These are phyloP conservation scores for Clarireedia homoeocarpa DNA, from an alignment of 2,329 filamentous ascomycete genomes.

Conservation along the genomic window DNA sequence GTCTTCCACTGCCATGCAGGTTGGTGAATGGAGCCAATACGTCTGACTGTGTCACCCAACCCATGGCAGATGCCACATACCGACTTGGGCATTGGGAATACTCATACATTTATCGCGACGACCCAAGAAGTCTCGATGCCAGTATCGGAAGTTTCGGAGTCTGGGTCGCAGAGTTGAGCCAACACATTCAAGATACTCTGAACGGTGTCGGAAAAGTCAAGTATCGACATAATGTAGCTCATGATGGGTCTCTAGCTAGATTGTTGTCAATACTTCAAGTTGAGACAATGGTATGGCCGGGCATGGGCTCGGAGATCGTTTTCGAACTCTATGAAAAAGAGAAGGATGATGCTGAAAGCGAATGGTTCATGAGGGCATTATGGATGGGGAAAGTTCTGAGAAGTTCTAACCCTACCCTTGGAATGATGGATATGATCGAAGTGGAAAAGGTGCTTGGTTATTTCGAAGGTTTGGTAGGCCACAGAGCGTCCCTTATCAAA, in stretches of 20 bases:
- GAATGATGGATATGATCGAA: constrained; percentile 62
- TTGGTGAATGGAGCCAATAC: constrained; percentile 38
- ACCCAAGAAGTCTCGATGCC: constrained; percentile 51
- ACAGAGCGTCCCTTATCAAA: constrained; percentile 37
- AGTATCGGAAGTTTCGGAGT: constrained; percentile 59
- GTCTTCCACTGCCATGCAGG: constrained; percentile 63
- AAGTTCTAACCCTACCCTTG: constrained; percentile 63
- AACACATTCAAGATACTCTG: constrained; percentile 51
- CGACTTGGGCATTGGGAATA: constrained; percentile 76
- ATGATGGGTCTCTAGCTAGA: constrained; percentile 65
- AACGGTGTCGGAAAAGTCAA: constrained; percentile 35
- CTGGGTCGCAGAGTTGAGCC: constrained; percentile 64
- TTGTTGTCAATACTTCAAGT: constrained; percentile 64
- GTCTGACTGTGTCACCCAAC: constrained; percentile 52
- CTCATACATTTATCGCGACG: constrained; percentile 66
- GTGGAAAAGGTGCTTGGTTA: constrained; percentile 57
- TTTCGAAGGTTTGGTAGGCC: constrained; percentile 62
- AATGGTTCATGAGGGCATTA: constrained; percentile 56
- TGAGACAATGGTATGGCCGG: constrained; percentile 74
- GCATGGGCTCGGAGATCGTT: constrained; percentile 72
- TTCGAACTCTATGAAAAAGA: constrained; percentile 60
- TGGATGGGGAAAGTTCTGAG: constrained; percentile 60
- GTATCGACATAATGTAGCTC: constrained; percentile 72
- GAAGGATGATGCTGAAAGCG: constrained; percentile 14
- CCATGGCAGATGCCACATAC: constrained; percentile 61